A percentile compares a stretch with the other conserved stretches of the same genome.
These are phyloP conservation scores for Cucurbita pepo DNA, from an alignment of 306 rosid genomes.

Conservation along the genomic window DNA sequence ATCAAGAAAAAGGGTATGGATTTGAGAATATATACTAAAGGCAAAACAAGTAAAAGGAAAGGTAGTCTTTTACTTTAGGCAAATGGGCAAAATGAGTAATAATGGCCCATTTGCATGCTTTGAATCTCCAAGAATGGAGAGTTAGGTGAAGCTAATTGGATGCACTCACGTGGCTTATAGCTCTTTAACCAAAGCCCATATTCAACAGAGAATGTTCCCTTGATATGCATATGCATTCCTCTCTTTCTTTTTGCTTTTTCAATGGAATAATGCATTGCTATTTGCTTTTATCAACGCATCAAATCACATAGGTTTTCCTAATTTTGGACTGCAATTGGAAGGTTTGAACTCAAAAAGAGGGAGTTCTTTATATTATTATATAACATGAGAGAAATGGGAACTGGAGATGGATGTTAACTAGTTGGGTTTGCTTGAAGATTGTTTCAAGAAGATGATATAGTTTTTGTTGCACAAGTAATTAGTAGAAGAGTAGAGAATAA, in stretches of 20 bases:
- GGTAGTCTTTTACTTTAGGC: neutral
- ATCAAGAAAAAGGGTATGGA: neutral
- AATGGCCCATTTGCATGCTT: neutral
- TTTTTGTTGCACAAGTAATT: no score
- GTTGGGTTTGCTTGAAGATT: no score
- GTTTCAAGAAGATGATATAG: no score
- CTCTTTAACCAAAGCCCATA: neutral
- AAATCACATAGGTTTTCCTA: neutral
- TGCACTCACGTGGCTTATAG: neutral
- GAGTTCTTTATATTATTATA: neutral
- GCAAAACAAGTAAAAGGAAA: neutral
- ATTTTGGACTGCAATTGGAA: neutral
- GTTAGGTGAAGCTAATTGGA: neutral
- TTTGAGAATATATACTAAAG: conserved; percentile 5
- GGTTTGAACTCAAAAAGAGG: conserved; percentile 1
- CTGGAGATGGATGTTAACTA: no score
- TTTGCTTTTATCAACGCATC: neutral
- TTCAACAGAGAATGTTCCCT: neutral
- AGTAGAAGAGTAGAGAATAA: no score
- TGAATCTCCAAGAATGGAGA: conserved; percentile 1
- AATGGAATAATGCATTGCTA: neutral
- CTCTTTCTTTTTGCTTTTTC: neutral
- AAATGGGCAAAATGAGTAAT: neutral
- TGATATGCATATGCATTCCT: neutral
- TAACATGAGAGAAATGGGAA: no score